phyloP scores from a whole-genome alignment of 441 rosid genomes.

The Erysimum cheiri region DNA sequence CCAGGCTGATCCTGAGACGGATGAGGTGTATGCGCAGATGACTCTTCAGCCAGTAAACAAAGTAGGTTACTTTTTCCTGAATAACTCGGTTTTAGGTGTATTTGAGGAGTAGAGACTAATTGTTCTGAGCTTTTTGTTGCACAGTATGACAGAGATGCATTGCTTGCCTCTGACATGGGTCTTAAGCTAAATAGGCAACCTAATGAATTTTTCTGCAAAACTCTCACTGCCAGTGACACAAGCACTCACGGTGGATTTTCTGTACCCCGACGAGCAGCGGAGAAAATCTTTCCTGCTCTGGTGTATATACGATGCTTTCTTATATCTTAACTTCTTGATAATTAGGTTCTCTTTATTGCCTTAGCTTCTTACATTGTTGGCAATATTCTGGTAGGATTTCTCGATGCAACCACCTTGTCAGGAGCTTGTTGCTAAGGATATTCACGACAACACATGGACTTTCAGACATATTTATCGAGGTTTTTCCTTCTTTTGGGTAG shows the following conservation, averaged over 20 bases:
- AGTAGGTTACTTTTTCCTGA: conserved; percentile 16
- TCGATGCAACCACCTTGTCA: conserved; percentile 96
- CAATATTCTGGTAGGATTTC: conserved; percentile 62
- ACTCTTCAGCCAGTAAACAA: conserved; percentile 85
- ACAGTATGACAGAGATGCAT: conserved; percentile 91
- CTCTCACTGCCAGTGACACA: conserved; percentile 94
- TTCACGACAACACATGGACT: conserved; percentile 88
- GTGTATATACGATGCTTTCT: conserved; percentile 50
- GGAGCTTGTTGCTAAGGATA: conserved; percentile 83
- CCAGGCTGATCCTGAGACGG: conserved; percentile 96
- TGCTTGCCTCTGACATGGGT: conserved; percentile 84
- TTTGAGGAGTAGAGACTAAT: conserved; percentile 11
- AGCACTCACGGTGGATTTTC: conserved; percentile 99
- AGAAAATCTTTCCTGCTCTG: conserved; percentile 90
- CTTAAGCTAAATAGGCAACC: conserved; percentile 73
- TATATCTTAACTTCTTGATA: conserved; percentile 13
- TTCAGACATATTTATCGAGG: conserved; percentile 97
- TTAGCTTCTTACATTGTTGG: conserved; percentile 41
- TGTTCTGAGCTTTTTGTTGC: conserved; percentile 32
- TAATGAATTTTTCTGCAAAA: conserved; percentile 95
- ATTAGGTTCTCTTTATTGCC: conserved; percentile 5
- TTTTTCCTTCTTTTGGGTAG: conserved; percentile 35
- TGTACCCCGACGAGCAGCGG: conserved; percentile 97
- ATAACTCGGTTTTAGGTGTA: background rate
- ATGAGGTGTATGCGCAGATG: conserved; percentile 98